Conservation (phyloP, 2,329 filamentous ascomycete species). For the Aureobasidium sp. region DNA sequence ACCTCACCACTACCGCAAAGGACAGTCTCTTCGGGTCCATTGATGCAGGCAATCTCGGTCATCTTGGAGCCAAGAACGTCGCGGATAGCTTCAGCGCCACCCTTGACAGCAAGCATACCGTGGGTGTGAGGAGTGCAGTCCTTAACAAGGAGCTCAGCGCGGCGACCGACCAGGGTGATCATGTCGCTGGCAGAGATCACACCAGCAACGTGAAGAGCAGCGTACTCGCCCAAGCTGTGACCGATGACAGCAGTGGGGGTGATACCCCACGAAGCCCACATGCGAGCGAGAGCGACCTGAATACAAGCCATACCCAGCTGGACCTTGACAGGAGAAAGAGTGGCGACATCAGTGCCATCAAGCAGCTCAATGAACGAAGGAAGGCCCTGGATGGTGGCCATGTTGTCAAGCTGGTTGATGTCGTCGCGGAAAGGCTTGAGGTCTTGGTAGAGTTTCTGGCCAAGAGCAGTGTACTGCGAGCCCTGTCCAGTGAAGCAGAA, state of each 20-base stretch:
- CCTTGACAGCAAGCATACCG: constrained; percentile 56
- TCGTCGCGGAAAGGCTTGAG: constrained; percentile 42
- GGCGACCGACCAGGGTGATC: constrained; percentile 62
- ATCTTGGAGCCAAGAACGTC: constrained; percentile 46
- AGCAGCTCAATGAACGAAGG: constrained; percentile 45
- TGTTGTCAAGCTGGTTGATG: constrained; percentile 43
- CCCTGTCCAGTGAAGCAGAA: constrained; percentile 49
- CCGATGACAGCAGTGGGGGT: constrained; percentile 48
- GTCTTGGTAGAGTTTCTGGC: constrained; percentile 44
- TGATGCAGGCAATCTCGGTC: constrained; percentile 63
- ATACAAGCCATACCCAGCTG: constrained; percentile 49
- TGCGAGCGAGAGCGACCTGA: constrained; percentile 46
- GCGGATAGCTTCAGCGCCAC: constrained; percentile 45
- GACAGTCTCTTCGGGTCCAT: constrained; percentile 68
- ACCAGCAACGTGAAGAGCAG: constrained; percentile 63
- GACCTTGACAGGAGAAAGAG: constrained; percentile 45
- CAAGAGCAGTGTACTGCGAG: constrained; percentile 46
- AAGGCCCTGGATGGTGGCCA: constrained; percentile 40
- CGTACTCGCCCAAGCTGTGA: constrained; percentile 65
- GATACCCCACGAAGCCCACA: constrained; percentile 49
- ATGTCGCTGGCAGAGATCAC: constrained; percentile 65
- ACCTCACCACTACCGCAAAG: constrained; percentile 57
- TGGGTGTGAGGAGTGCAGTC: constrained; percentile 62
- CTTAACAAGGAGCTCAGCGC: constrained; percentile 58
- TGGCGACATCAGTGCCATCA: constrained; percentile 42